Evolutionary conservation across 257 asterid genomes (phyloP), one percentile per base, ranked within the genome.

Genomic region (Vinca minor): DNA sequence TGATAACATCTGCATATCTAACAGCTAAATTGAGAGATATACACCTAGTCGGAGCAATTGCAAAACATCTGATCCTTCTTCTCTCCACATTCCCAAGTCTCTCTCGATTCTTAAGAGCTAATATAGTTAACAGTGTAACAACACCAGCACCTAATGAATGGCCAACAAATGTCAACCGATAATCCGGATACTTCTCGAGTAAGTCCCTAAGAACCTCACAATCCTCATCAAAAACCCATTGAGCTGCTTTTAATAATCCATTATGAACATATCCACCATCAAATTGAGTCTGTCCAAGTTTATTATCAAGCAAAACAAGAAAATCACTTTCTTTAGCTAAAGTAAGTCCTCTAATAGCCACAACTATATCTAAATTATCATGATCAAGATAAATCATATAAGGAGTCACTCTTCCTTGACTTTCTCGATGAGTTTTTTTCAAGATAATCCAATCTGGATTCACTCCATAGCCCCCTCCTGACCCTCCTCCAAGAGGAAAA

Each of bases 121-220:
- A 64, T 84, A 93, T 85, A 5, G 97, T 82, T 68, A 93, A 59
- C 75, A 91, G 62, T 0, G 99, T 93, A 64, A 73, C 97, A 1
- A 89, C 97, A 17, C 99, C 99, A 0, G 99, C 97, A 42, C 99
- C 99, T 18, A 93, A 79, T 4, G 99, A 93, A 80, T 93, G 99
- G 21, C 99, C 97, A 3, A 74, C 86, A 76, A 89, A 93, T 1
- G 99, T 87, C 94, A 93, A 83, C 39, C 72, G 81, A 65, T 87
- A 89, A 15, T 73, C 68, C 0, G 84, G 83, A 73, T 84, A 53
- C 76, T 66, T 83, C 60, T 70, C 91, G 15, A 87, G 75, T 4
- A 89, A 76, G 50, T 79, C 86, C 68, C 76, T 79, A 74, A 93
- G 69, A 44, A 79, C 18, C 66, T 54, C 89, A 23, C 82, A 82